phyloP scores from a whole-genome alignment of 2,329 filamentous ascomycete genomes.

The Colletotrichum godetiae region DNA sequence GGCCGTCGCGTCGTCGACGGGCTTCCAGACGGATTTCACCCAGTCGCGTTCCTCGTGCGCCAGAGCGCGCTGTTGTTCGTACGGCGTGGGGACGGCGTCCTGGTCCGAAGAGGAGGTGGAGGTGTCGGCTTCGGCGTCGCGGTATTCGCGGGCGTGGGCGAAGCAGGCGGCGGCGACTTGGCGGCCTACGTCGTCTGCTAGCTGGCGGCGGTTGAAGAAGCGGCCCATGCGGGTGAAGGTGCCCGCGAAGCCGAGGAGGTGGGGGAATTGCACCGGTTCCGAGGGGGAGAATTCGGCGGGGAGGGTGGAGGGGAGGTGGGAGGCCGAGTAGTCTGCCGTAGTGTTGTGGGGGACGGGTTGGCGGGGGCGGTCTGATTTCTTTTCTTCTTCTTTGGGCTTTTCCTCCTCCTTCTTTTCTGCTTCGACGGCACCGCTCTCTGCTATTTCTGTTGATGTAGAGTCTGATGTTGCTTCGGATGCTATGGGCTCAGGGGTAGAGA shows the following conservation, averaged over 20 bases:
- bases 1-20: slow-evolving; percentile 54
- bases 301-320: slow-evolving; percentile 71
- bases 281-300: slow-evolving; percentile 81
- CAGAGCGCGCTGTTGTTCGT: slow-evolving; percentile 75
- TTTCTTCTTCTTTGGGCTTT: slow-evolving; percentile 57
- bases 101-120: slow-evolving; percentile 42
- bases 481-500: slow-evolving; percentile 38
- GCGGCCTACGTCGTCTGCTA: slow-evolving; percentile 90
- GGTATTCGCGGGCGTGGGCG: slow-evolving; percentile 64
- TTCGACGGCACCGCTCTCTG: slow-evolving; percentile 31
- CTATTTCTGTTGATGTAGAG: slow-evolving; percentile 39
- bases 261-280: slow-evolving; percentile 80
- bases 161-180: slow-evolving; percentile 90
- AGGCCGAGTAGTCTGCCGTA: slow-evolving; percentile 76
- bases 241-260: slow-evolving; percentile 92
- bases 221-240: slow-evolving; percentile 88
- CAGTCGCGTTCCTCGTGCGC: slow-evolving; percentile 81
- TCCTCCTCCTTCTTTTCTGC: slow-evolving; percentile 44
- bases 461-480: slow-evolving; percentile 29
- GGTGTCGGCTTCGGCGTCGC: slow-evolving; percentile 43
- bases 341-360: slow-evolving; percentile 81
- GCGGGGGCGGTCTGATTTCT: slow-evolving; percentile 67
- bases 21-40: slow-evolving; percentile 81
- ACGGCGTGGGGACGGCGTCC: slow-evolving; percentile 37
- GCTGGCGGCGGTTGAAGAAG: slow-evolving; percentile 83